Evolutionary conservation across 2,329 filamentous ascomycete genomes (phyloP), one percentile per base, ranked within the genome.

Genomic region (Zalaria sp.): DNA sequence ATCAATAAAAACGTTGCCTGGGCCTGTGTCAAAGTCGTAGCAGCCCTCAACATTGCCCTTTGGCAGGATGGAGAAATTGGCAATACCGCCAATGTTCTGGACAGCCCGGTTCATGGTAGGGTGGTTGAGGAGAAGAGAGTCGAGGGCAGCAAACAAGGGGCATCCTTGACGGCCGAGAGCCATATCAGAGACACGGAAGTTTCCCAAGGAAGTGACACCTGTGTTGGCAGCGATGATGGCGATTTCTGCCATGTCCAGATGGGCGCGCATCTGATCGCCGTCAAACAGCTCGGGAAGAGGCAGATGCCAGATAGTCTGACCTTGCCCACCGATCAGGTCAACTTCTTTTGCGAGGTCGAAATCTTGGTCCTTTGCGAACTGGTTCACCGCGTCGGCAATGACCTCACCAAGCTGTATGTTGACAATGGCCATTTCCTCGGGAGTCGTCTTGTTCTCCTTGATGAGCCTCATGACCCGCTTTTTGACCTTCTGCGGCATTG

Each of bases 271-370:
- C 35, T 46, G 49, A 35, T 49, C 41, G 27, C 51, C 48, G 31
- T 51, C 44, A 18, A 18, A 18, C 18, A 18, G 18, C 25, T 52
- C 40, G 5, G 51, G 49, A 3, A 53, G 40, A 27, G 46, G 48
- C 10, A 53, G 41, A 39, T 51, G 51, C 51, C 51, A 53, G 11
- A 53, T 48, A n/a, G 51, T 54, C 38, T 54, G 49, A 25, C 51
- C 51, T 35, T 54, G 51, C 7, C 49, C 48, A 27, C 48, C 51
- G 32, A 54, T 54, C 7, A 54, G 37, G 39, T 54, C 51, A 9
- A 53, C 47, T 18, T 18, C 18, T 18, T 18, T 18, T 18, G 18
- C 18, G 18, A 18, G 18, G 34, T 53, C 49, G 31, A 34, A 34
- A 18, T 42, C 43, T 26, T 50, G 37, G n/a, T 51, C 42, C 27